Base-by-base conservation (phyloP, 2,329 filamentous ascomycete species). In the Aspergillus niger region DNA sequence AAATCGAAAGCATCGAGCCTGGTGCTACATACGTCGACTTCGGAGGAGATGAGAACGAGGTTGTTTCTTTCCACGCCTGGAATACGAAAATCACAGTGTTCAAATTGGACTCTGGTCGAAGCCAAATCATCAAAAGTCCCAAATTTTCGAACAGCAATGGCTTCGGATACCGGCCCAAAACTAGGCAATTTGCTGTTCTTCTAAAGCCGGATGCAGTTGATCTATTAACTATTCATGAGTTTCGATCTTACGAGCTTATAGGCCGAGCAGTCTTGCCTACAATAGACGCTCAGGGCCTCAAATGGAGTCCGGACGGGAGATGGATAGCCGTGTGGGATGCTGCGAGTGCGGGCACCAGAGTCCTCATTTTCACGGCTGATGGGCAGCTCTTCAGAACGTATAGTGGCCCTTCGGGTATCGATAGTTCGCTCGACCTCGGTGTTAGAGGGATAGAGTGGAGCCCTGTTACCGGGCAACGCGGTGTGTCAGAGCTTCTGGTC, bases 321-420 rank as follows among this genome's bases (percentile, higher is more conserved):
- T 88, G 86, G 86, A 74, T 88, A 60, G 83, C 80, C 1, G 70
- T 87, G 3, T 83, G 85, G 78, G 86, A 87, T 66, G 74, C 81
- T 32, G 77, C 83, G 2, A 82, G 80, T 58, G 73, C 76, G 6
- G 81, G 82, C 7, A 82, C 81, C 36, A 81, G 79, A 57, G 69
- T 86, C 10, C 72, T 81, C 57, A 78, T 88, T 43, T 86, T 83
- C 65, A 87, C 86, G 1, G 82, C 85, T 2, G 84, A 87, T 66
- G 86, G 85, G 1, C 80, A 87, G 63, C 75, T 82, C 3, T 88
- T 83, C 71, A 80, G 83, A 57, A 83, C 80, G 0, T 84, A 83
- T 63, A 75, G 75, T 3, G 79, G 80, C 4, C 69, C 71, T 6
- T 61, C 70, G 5, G 75, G 75, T 11, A 68, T 76, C 3, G 74